phyloP scores from a whole-genome alignment of 75 land plant species.

The Sequoiadendron giganteum region DNA sequence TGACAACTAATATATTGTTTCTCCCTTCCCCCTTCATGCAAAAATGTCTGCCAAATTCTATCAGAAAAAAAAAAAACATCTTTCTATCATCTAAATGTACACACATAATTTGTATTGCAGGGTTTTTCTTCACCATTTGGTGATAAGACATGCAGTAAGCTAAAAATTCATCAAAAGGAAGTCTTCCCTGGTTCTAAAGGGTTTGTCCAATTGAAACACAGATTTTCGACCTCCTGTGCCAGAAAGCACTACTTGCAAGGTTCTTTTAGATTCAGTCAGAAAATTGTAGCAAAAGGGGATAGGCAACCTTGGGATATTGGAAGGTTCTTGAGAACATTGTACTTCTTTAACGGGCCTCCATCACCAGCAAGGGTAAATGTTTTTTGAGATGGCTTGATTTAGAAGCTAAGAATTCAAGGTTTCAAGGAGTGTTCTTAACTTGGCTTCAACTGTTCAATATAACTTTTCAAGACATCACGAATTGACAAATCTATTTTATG shows the following conservation, averaged over 20 bases:
- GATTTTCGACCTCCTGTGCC: neutral
- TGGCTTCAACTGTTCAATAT: neutral
- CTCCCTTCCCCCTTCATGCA: neutral
- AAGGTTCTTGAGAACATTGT: slow-evolving; percentile 80
- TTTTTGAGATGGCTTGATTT: neutral
- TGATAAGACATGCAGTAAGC: slow-evolving; percentile 17
- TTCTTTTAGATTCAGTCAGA: neutral
- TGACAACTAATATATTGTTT: neutral
- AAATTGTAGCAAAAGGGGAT: slow-evolving; percentile 35
- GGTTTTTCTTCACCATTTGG: slow-evolving; percentile 23
- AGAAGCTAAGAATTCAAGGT: neutral
- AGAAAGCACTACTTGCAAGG: neutral
- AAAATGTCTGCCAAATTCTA: neutral
- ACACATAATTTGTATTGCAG: slow-evolving; percentile 5
- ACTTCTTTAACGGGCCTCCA: slow-evolving; percentile 88
- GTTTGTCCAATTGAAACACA: slow-evolving; percentile 25
- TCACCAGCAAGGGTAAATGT: slow-evolving; percentile 61
- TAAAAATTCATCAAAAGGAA: slow-evolving; percentile 10
- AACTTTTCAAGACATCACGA: neutral
- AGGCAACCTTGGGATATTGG: slow-evolving; percentile 92
- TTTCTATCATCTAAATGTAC: neutral
- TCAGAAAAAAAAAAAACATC: neutral
- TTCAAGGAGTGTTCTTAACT: neutral
- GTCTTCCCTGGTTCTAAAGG: slow-evolving; percentile 22
- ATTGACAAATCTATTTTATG: neutral